A percentile compares a stretch with the other conserved stretches of the same genome.
phyloP scores from a whole-genome alignment of 2,329 filamentous ascomycete genomes.

The Trichophyton equinum region DNA sequence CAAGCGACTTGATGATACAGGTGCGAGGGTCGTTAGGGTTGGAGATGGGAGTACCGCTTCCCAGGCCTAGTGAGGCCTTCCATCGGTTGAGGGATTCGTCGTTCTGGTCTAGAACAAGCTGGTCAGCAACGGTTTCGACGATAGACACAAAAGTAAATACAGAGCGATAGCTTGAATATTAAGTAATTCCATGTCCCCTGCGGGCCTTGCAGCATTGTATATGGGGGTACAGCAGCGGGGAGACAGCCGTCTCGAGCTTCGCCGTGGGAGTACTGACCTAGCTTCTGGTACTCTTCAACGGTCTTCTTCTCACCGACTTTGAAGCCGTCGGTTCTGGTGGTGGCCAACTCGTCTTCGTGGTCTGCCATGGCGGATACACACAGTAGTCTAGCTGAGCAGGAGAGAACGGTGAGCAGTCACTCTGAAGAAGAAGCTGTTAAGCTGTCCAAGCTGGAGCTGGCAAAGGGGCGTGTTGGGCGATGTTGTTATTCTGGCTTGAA shows the following conservation, averaged over 20 bases:
- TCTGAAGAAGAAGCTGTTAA: not conserved
- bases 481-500: not conserved
- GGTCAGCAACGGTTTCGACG: not conserved
- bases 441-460: not conserved
- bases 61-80: constrained; percentile 90
- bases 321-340: constrained; percentile 87
- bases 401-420: not conserved
- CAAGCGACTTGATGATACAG: constrained; percentile 85
- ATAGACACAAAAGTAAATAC: not conserved
- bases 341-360: constrained; percentile 68
- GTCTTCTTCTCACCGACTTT: constrained; percentile 99
- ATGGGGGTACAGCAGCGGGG: not conserved
- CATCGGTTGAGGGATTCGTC: constrained; percentile 95
- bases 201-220: not conserved
- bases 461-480: not conserved
- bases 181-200: not conserved
- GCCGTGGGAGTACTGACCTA: constrained; percentile 52
- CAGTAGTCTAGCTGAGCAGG: not conserved
- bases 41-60: constrained; percentile 55
- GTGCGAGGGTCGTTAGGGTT: constrained; percentile 73
- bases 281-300: constrained; percentile 81
- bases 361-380: constrained; percentile 47
- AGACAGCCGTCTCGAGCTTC: not conserved
- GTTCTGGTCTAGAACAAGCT: constrained; percentile 42
- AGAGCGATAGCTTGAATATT: not conserved